Evolutionary conservation across 495 filamentous ascomycete species (phyloP), one percentile per base, ranked within the genome.

Genomic region (Xylaria longipes): DNA sequence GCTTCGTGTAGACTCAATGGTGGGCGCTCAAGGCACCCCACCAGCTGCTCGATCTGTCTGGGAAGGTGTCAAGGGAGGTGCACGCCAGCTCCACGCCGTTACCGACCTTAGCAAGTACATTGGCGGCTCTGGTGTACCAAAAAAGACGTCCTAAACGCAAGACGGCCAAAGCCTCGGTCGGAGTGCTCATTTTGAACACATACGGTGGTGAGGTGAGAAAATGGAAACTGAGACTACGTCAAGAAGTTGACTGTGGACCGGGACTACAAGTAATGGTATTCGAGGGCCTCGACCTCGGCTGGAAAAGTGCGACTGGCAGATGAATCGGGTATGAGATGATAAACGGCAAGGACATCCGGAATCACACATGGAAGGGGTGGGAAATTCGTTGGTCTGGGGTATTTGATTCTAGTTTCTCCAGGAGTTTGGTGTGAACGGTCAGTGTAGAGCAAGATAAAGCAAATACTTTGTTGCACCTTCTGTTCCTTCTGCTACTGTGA

Each of bases 11-110:
- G 95, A 99, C 84, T 89, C 91, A 63, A 81, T 94, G 20, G 85
- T 97, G 54, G 92, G 93, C 65, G 93, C 94, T 80, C 93, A 97
- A 85, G 91, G 89, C 80, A 94, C 91, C 52, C 96, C 97, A 1
- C 94, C 96, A 5, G 90, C 84, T n/a, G 91, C 88, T 58, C 91
- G 93, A 74, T 89, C 94, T 76, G 90, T 85, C 48, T 99, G 96
- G 96, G 92, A 92, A 67, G 81, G 83, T 46, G 85, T 94, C 79
- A 98, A 98, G 92, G 85, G 85, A 64, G 78, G 85, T 27, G 85
- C 91, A 46, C 85, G 87, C 76, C 89, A 94, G 82, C 94, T 88
- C 72, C 89, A 93, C 74, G 92, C 94, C 76, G 84, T 86, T 37
- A 97, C 95, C 20, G 93, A 98, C 76, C 74, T 94, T 72, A 85